Conservation (phyloP, 768 basidiomycete species). For the Pleurotus sapidus region DNA sequence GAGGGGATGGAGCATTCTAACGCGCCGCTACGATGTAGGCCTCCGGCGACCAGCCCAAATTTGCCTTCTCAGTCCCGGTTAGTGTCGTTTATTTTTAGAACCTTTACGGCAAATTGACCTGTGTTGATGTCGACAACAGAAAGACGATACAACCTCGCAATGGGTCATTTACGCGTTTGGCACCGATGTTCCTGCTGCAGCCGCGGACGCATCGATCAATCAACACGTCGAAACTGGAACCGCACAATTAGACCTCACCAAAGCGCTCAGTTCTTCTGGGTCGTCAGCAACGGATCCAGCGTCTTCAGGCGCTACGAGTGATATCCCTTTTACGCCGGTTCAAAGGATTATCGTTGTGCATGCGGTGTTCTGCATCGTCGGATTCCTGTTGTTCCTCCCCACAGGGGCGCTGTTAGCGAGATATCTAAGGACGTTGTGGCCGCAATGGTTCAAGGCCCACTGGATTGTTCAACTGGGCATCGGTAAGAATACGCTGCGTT, state of each 20-base stretch:
- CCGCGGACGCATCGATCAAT: constrained; percentile 38
- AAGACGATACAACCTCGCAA: constrained; percentile 36
- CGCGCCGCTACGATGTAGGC: constrained; percentile 22
- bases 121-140: constrained; percentile 23
- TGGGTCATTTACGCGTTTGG: constrained; percentile 62
- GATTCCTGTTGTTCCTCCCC: constrained; percentile 53
- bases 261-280: constrained; percentile 23
- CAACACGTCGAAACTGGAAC: constrained; percentile 47
- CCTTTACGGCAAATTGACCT: no score
- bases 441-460: constrained; percentile 53
- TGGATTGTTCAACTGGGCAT: constrained; percentile 46
- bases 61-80: constrained; percentile 52
- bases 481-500: constrained; percentile 26
- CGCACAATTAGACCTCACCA: constrained; percentile 45
- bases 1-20: no score
- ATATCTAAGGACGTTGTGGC: constrained; percentile 45
- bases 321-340: constrained; percentile 39
- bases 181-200: constrained; percentile 42
- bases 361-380: constrained; percentile 46
- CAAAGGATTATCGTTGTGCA: constrained; percentile 54
- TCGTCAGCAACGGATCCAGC: constrained; percentile 10
- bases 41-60: constrained; percentile 37
- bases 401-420: constrained; percentile 52
- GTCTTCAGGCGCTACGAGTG: constrained; percentile 16
- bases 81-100: constrained; percentile 15